Evolutionary conservation across 495 filamentous ascomycete species (phyloP).

Genomic region (Aspergillus campestris): DNA sequence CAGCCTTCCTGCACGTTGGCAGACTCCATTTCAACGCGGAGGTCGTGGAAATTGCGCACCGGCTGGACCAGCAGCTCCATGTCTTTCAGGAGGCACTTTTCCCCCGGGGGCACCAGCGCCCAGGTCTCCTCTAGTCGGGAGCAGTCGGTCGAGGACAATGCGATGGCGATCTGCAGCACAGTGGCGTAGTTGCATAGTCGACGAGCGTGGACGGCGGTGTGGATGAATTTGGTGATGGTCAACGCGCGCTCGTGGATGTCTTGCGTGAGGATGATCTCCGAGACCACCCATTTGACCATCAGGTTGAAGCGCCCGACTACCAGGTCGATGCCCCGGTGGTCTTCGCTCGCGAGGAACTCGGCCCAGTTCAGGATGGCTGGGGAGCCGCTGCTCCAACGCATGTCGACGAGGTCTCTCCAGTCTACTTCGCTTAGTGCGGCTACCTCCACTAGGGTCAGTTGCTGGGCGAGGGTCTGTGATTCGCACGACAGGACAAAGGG

Average conservation of each 20-base stretch:
- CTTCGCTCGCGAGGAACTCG: slow-evolving; percentile 74
- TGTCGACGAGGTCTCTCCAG: slow-evolving; percentile 94
- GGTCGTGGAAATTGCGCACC: slow-evolving; percentile 79
- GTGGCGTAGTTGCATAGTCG: slow-evolving; percentile 91
- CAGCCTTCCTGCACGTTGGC: slow-evolving; percentile 71
- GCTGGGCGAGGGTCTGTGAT: slow-evolving; percentile 81
- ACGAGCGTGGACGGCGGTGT: slow-evolving; percentile 79
- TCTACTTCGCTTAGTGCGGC: slow-evolving; percentile 93
- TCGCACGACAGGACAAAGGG: slow-evolving; percentile 91
- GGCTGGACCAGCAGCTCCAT: slow-evolving; percentile 83
- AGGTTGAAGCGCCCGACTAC: slow-evolving; percentile 95
- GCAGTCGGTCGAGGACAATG: slow-evolving; percentile 76
- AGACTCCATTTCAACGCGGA: slow-evolving; percentile 87
- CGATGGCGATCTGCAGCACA: slow-evolving; percentile 89
- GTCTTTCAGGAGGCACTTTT: slow-evolving; percentile 64
- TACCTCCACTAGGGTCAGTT: slow-evolving; percentile 93
- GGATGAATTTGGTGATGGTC: slow-evolving; percentile 84
- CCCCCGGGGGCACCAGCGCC: slow-evolving; percentile 61
- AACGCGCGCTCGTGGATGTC: slow-evolving; percentile 73
- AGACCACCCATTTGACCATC: slow-evolving; percentile 94
- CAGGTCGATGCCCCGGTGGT: slow-evolving; percentile 85
- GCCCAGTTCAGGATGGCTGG: slow-evolving; percentile 68
- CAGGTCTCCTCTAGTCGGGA: slow-evolving; percentile 72
- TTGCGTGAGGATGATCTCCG: slow-evolving; percentile 80
- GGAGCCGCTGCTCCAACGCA: slow-evolving; percentile 78